Base-by-base conservation (phyloP, 75 land plant species). In the Pinus albicaulis region DNA sequence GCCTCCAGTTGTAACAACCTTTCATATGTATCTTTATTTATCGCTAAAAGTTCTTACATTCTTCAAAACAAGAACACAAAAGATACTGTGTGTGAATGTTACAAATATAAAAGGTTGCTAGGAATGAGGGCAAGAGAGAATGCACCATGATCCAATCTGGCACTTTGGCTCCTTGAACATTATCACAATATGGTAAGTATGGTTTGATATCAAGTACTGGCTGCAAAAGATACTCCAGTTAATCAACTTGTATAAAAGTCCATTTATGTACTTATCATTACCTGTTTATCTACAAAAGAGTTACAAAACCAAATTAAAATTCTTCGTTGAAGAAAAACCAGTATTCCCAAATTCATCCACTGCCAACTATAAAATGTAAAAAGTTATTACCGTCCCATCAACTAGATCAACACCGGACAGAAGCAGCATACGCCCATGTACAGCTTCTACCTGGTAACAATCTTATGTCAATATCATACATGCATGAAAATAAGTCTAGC, bases 131-230 rank as follows among this genome's bases (percentile, higher is more conserved):
- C 72, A 59, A 59, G 44, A 74, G 16, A 70, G 52, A 76, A 76
- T 56, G 17, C 85, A 94, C 99, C 94, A 71, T 82, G 17, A 95
- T 82, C 99, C 99, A 98, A n/a, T 82, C 76, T 57, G 99, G 98
- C 28, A 94, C 87, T 11, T 55, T 80, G 78, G 99, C 96, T 66
- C 80, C 89, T 74, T 76, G 60, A 57, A 95, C 83, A 68, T 78
- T 75, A 80, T 98, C 99, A 71, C 94, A 95, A 72, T 93, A 98
- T 55, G 98, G 98, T 8, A 98, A 80, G 77, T 95, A 98, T 48
- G 99, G 99, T 80, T 98, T 98, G 68, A 98, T 74, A 82, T 98
- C 99, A 80, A 98, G 91, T 19, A 98, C 91, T 53, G 99, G 99
- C 99, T 98, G 96, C 84, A 55, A 77, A 48, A 48, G 53, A 48